phyloP scores from a whole-genome alignment of 2,329 filamentous ascomycete species.

The Alternaria dauci region DNA sequence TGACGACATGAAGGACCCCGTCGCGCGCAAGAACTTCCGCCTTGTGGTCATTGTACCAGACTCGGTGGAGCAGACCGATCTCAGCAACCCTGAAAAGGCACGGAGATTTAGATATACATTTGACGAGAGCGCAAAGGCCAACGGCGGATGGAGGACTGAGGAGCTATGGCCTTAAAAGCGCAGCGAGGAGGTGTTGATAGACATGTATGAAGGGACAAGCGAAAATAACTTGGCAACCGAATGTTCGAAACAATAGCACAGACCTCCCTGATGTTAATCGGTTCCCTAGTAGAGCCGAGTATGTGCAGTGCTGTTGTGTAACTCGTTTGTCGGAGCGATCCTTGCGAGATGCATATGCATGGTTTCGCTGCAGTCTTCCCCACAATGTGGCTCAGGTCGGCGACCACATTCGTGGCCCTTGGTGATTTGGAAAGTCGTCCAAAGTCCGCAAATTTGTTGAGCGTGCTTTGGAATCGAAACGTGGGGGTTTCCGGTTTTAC shows the following conservation, averaged over 20 bases:
- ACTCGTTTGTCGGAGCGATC: conserved; percentile 2
- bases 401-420: conserved; percentile 23
- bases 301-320: conserved; percentile 5
- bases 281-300: background rate
- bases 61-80: conserved; percentile 77
- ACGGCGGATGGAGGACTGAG: conserved; percentile 65
- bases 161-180: conserved; percentile 50
- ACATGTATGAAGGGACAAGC: background rate
- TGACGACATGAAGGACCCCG: conserved; percentile 71
- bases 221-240: background rate
- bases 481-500: no score
- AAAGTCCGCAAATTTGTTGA: background rate
- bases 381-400: conserved; percentile 42
- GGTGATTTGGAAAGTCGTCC: background rate
- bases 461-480: background rate
- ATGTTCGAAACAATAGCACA: background rate
- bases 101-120: conserved; percentile 74
- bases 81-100: conserved; percentile 70
- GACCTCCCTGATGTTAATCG: background rate
- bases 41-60: conserved; percentile 87
- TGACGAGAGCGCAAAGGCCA: conserved; percentile 51
- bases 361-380: conserved; percentile 22
- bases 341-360: conserved; percentile 6
- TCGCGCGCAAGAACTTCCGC: conserved; percentile 79
- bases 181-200: background rate